These are phyloP conservation scores for Melaleuca quinquenervia DNA, from an alignment of 345 rosid species.

Conservation along the genomic window DNA sequence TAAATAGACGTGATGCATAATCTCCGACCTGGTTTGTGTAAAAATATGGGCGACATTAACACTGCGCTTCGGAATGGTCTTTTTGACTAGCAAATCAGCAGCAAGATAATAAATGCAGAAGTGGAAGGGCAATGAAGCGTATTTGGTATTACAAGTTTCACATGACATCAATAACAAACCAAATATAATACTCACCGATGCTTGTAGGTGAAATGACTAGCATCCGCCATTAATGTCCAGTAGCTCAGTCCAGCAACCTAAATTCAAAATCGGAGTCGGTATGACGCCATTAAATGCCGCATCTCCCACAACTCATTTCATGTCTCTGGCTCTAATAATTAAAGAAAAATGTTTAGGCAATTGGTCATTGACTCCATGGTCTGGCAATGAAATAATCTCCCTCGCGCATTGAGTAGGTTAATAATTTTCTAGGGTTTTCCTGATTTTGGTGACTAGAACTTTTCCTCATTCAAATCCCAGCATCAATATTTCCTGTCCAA, in stretches of 20 bases:
- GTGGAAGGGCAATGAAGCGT: neutral
- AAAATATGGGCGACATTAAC: neutral
- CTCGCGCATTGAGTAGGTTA: neutral
- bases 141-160: neutral
- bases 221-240: slow-evolving; percentile 9
- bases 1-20: neutral
- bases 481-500: neutral
- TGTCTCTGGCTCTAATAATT: neutral
- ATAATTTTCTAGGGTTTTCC: neutral
- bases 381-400: neutral
- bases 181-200: neutral
- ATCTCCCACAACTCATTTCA: neutral
- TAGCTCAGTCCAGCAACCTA: neutral
- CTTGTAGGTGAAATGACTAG: neutral
- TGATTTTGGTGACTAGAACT: neutral
- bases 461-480: neutral
- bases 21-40: neutral
- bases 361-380: neutral
- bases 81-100: neutral
- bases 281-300: neutral
- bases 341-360: neutral
- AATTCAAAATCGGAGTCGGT: neutral
- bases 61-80: neutral
- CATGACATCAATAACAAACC: neutral
- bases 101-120: neutral